Base-by-base conservation (phyloP, 352 stramenopile species). In the Globisporangium megalacanthum region DNA sequence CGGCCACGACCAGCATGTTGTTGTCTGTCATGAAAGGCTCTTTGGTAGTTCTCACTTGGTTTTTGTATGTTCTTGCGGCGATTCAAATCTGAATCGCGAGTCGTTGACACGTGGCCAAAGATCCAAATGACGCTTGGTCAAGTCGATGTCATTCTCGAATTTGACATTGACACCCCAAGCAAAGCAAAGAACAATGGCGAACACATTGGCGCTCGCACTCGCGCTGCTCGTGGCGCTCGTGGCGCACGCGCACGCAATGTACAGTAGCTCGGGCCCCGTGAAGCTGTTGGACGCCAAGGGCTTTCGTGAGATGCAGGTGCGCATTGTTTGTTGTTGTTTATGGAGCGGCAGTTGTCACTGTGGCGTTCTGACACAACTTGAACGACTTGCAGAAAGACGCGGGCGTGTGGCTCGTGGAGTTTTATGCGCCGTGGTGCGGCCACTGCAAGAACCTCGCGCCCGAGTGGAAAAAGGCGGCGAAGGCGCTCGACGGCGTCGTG, bases 391-490 rank as follows among this genome's bases (percentile, higher is more conserved):
- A 87, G 69, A 72, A 82, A 74, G 80, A 88, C 68, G 70, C 73
- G 6, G 80, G 81, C 14, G 74, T 95, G 64, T 98, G 91, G 90
- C 53, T 98, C n/a, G 89, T 98, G 19, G 88, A 98, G 69, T 98
- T 98, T 64, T 97, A 97, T 53, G 94, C 94, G 50, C 93, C 93
- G 44, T 98, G 92, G 92, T 98, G 92, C 59, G 94, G 94, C 37
- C 94, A 98, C 73, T 98, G 94, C 79, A 96, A 97, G 76, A 79
- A 85, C 58, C 79, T 98, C 41, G 83, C 85, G 19, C 93, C 93
- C 1, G 89, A 97, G 66, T 98, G 86, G 81, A 90, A 94, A 71
- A 91, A 94, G 58, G 89, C 89, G 3, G 90, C 92, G 31, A 90
- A 90, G 65, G 85, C 83, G 45, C 69, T 98, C 5, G 75, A 91